These are phyloP conservation scores for Artemisia tridentata DNA, from an alignment of 129 eudicot genomes.

Conservation along the genomic window DNA sequence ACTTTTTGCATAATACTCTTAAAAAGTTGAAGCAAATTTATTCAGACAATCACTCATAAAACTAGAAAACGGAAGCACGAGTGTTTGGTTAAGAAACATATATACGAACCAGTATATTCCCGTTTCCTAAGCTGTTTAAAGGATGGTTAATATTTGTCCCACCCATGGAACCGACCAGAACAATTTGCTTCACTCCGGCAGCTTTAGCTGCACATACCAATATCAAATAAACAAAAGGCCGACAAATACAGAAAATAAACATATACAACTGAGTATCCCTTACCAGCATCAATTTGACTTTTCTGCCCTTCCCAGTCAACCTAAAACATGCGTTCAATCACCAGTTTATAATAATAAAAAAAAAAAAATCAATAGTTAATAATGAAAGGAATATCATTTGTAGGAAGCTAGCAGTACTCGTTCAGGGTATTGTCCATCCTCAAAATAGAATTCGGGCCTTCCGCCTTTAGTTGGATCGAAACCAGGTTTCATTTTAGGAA, in stretches of 20 bases:
- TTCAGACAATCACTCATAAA: too few species aligned
- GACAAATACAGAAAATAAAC: neutral
- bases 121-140: conserved; percentile 87
- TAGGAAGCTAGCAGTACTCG: conserved; percentile 34
- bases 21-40: too few species aligned
- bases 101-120: conserved; percentile 81
- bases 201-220: conserved; percentile 73
- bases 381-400: neutral
- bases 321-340: conserved; percentile 33
- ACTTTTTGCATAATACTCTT: too few species aligned
- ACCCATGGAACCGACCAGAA: conserved; percentile 97
- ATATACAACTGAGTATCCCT: conserved; percentile 17
- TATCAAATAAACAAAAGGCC: conserved; percentile 1
- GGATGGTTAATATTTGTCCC: conserved; percentile 78
- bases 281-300: conserved; percentile 97
- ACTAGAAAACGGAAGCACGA: too few species aligned
- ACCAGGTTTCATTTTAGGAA: conserved; percentile 95
- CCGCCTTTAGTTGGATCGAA: conserved; percentile 90
- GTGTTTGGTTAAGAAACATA: neutral
- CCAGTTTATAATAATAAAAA: neutral
- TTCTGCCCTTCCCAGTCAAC: conserved; percentile 98
- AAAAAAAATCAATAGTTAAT: neutral
- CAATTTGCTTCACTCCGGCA: conserved; percentile 97
- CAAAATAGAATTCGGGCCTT: conserved; percentile 86
- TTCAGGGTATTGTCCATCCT: conserved; percentile 82